Base-by-base conservation (phyloP, 2,329 filamentous ascomycete species). In the Shiraia sp. region DNA sequence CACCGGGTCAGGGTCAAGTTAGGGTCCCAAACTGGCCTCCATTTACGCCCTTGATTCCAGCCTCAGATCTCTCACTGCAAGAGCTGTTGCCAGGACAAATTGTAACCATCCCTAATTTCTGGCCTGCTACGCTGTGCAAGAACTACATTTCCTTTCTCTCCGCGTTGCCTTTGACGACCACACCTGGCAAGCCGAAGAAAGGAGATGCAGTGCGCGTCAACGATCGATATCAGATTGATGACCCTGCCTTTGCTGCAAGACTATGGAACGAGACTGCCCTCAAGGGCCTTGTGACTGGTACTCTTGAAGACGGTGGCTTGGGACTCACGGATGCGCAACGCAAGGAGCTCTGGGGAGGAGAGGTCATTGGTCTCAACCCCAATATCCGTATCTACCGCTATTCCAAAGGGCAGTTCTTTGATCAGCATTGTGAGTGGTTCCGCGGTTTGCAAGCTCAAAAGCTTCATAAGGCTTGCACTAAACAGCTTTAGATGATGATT, bases 301-400 rank as follows among this genome's bases (percentile, higher is more conserved):
- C n/a, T n/a, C n/a, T n/a, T n/a, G n/a, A n/a, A n/a, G n/a, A n/a
- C n/a, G n/a, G n/a, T n/a, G n/a, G n/a, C n/a, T n/a, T n/a, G n/a
- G n/a, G n/a, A n/a, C n/a, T 78, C 55, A 47, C 58, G 1, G 59
- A 62, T 12, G 57, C 54, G 6, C 57, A 67, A 36, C 64, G 67
- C 24, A 61, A 53, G 13, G 58, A 70, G 16, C 60, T 76, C 32
- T 96, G 90, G 88, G 90, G 88, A 42, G 90, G 90, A 19, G 79
- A 90, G 35, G 82, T 88, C 0, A 72, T 95, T n/a, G 90, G 90
- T 0, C 72, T 96, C 45, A 96, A 90, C 68, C 83, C 88, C 7
- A 95, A 95, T 53, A 95, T 96, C 40, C 79, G 92, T 24, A 82
- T 96, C 22, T 96, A 96, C 72, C 81, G 91, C 15, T 96, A 96